phyloP scores from a whole-genome alignment of 2,329 filamentous ascomycete species.

The Pseudomassariella vexata region DNA sequence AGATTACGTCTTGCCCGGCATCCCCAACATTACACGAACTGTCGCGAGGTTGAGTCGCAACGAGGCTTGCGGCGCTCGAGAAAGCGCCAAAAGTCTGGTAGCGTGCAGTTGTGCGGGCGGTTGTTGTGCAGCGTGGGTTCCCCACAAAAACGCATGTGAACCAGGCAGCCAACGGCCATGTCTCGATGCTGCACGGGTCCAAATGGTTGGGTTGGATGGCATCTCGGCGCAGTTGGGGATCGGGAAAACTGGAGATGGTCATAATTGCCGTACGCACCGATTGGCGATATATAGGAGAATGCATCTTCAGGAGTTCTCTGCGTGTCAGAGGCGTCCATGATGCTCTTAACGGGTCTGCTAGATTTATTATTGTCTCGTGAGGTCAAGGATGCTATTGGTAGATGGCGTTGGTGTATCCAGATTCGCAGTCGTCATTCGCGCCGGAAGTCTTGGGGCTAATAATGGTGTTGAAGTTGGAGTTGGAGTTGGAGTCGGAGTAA shows the following conservation, averaged over 20 bases:
- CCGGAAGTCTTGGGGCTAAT: too few species aligned
- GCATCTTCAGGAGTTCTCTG: conserved; percentile 38
- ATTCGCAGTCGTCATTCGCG: too few species aligned
- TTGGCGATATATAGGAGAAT: conserved; percentile 46
- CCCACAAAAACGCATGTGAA: conserved; percentile 23
- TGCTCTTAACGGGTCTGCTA: conserved; percentile 20
- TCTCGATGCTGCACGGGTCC: conserved; percentile 38
- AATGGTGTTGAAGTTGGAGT: too few species aligned
- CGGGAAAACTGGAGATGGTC: conserved; percentile 7
- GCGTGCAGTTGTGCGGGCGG: conserved; percentile 18
- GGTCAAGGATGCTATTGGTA: too few species aligned
- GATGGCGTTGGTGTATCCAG: too few species aligned
- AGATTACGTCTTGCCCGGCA: too few species aligned
- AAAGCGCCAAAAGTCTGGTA: conserved; percentile 18
- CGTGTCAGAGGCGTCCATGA: conserved; percentile 35
- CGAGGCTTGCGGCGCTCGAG: conserved; percentile 10
- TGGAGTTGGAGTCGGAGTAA: too few species aligned
- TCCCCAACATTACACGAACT: not conserved
- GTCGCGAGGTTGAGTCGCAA: conserved; percentile 1
- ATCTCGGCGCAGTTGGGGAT: conserved; percentile 11
- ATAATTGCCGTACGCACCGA: conserved; percentile 43
- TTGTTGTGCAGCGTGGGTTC: conserved; percentile 15
- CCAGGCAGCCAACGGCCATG: conserved; percentile 37
- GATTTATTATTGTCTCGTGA: too few species aligned
- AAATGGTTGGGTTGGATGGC: conserved; percentile 37